Base-by-base conservation (phyloP, 225 moss, liverwort and hornwort species). In the Physcomitrellopsis africana region DNA sequence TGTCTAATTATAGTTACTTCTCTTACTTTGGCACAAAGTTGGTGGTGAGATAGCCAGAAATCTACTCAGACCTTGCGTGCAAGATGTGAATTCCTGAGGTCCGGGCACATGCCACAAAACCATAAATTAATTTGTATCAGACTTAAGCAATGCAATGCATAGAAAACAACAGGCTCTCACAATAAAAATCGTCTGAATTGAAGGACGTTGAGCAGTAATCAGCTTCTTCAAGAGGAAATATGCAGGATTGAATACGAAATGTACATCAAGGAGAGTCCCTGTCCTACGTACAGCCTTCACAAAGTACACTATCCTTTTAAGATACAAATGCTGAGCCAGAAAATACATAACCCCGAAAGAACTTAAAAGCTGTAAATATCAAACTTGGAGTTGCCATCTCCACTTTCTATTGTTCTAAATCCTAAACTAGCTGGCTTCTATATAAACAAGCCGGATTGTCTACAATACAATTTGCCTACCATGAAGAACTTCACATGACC, bases 401-500 rank as follows among this genome's bases (percentile, higher is more conserved):
- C 71, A 76, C 59, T 77, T 81, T 63, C 72, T 64, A 77, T 76
- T 46, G 81, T 74, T 63, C 67, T 66, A 70, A 76, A 74, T 62
- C 76, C 80, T 83, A 80, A 67, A 74, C 75, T 80, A 86, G 53
- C 69, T 78, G 82, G 80, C 80, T 76, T 87, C 87, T 87, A 87
- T 87, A 87, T 87, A 54, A 87, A 87, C 87, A 87, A 80, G 87
- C 84, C 77, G 60, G 84, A 54, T 82, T 65, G 72, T 84, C 87
- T 87, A 87, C 82, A 87, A 77, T 87, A 87, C 84, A 87, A 29
- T 77, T 72, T 84, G 68, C 75, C 80, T 49, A 76, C 72, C 75
- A 74, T 76, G 81, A 74, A 76, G 78, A 81, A 67, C 58, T 74
- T 71, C 46, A 78, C 76, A 47, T 66, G 51, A 66, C 74, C 82